Evolutionary conservation across 2,329 filamentous ascomycete species (phyloP), one percentile per base, ranked within the genome.

Genomic region (Bipolaris gigantea): DNA sequence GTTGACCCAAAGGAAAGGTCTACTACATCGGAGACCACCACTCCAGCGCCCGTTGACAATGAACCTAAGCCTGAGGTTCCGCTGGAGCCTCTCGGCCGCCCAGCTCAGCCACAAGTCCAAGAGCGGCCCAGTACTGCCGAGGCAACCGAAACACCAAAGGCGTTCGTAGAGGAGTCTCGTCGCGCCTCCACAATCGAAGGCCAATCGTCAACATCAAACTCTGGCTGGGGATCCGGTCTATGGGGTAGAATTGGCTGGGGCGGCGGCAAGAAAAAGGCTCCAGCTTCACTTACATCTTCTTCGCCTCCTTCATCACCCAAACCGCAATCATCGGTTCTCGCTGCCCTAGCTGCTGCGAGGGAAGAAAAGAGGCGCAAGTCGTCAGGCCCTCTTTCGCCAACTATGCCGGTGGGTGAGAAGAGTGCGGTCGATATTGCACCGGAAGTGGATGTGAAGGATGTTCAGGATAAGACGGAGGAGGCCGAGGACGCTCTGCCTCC

Each of bases 171-270:
- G 25, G 56, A 59, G 19, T 27, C 33, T 21, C 53, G 52, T 21
- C 42, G 47, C 23, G 43, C 47, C 4, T 36, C 55, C 21, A 46
- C 50, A 13, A 46, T 49, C 32, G 57, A 63, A 50, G 41, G 50
- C 8, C 53, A 54, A 13, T 15, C 48, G 10, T 42, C 54, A 8
- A 4, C 48, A 11, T 43, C 56, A 8, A 42, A 59, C 10, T 65
- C 64, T 34, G 61, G 63, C 3, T 71, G 66, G 65, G 65, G 66
- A 13, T 55, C 57, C 2, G 59, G 63, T 27, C 50, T 73, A 18
- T 64, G 61, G 59, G 67, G 70, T 39, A 66, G 67, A 1, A 60
- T 73, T 44, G 68, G 71, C 2, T 72, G 68, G 69, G 69, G 71
- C 19, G 38, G 38, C 38, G n/a, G 13, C 10, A 66, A 64, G 59